phyloP scores from a whole-genome alignment of 2,329 filamentous ascomycete genomes.

The Fusarium virguliforme region DNA sequence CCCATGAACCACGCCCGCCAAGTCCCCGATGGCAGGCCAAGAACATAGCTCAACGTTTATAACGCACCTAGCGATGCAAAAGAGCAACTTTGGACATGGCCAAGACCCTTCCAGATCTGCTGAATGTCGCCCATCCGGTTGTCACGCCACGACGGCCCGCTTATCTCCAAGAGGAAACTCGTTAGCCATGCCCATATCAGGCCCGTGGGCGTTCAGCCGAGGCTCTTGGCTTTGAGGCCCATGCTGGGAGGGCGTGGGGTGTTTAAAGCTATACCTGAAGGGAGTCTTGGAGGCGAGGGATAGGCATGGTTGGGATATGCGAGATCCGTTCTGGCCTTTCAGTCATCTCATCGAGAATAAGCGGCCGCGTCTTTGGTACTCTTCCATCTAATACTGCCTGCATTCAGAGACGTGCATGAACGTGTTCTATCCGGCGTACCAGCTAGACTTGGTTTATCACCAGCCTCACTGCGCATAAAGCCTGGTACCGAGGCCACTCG shows the following conservation, averaged over 20 bases:
- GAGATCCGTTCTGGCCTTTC: not conserved
- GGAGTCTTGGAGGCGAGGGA: not conserved
- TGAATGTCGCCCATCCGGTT: not conserved
- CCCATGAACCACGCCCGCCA: not conserved
- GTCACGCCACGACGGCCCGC: slow-evolving; percentile 16
- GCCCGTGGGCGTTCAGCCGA: not conserved
- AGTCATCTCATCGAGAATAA: not conserved
- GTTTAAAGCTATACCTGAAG: not conserved
- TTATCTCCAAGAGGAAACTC: slow-evolving; percentile 9
- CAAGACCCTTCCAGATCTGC: slow-evolving; percentile 10
- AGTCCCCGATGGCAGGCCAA: not conserved
- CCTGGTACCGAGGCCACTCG: not conserved
- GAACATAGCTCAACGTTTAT: not conserved
- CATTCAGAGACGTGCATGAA: too few species aligned
- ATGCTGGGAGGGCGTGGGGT: not conserved
- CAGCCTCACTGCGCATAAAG: not conserved
- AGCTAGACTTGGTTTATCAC: not conserved
- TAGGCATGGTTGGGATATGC: not conserved
- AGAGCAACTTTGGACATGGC: slow-evolving; percentile 8
- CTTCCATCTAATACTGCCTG: not conserved
- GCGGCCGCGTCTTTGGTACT: too few species aligned
- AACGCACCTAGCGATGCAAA: slow-evolving; percentile 13
- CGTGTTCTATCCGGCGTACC: not conserved
- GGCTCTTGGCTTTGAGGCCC: not conserved
- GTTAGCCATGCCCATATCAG: slow-evolving; percentile 1